Evolutionary conservation across 805 yeast species (phyloP), one percentile per base, ranked within the genome.

Genomic region (Hanseniaspora osmophila): DNA sequence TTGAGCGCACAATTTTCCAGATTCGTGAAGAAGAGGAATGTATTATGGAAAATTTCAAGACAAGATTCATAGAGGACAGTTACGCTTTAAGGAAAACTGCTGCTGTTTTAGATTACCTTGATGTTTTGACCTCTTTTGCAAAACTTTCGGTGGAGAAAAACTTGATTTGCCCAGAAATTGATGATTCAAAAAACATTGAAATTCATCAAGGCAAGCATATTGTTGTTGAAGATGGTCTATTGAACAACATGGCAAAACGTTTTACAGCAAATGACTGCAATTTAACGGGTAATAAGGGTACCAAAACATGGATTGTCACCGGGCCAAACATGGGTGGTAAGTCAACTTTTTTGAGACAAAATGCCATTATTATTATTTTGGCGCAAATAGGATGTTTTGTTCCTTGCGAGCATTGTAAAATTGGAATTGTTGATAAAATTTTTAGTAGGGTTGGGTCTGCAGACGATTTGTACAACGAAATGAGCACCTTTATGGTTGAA

Each of bases 251-350:
- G 1, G 50, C 60, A 30, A 61, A 57, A 43, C 51, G 49, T 10
- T 65, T 64, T 48, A 55, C 57, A 5, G 48, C 54, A 10, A 64
- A 64, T 49, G 63, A 60, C 44, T 61, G 66, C 48, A n/a, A 38
- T 4, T 33, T 63, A 30, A 38, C 48, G 2, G 45, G 52, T 7
- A 37, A 19, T 10, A 15, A 33, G 15, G 49, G 61, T 0, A 52
- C 57, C 6, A 51, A 61, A 5, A 55, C 73, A 2, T 72, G 84
- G 67, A 68, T 85, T 15, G 75, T 85, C n/a, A 81, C 94, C 0
- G 95, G 95, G 0, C 95, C 95, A 0, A 85, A 85, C 56, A 82
- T 82, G 90, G 90, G 90, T 6, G 92, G 92, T 7, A 83, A 83
- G 56, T 80, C 87, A 6, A 80, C 87, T 1, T 81, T 77, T 55